phyloP scores from a whole-genome alignment of 805 yeast genomes.

The Blastobotrys robertii region DNA sequence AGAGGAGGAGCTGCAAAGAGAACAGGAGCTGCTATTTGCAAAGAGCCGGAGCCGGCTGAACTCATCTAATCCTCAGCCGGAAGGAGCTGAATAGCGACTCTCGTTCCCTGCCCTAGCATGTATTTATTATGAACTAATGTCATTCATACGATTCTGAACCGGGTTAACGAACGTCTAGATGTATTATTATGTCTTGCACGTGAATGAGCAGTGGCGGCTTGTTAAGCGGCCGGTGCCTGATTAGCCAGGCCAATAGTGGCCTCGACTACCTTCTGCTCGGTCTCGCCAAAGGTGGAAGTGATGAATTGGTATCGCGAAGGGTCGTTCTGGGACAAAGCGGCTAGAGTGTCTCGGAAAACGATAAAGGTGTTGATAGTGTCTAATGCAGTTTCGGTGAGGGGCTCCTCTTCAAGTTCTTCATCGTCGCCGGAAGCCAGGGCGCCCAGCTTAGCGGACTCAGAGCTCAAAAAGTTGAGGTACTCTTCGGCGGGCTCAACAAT shows the following conservation, averaged over 20 bases:
- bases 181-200: not conserved
- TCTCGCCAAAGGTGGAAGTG: conserved; percentile 31
- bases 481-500: conserved; percentile 31
- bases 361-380: conserved; percentile 67
- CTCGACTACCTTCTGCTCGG: conserved; percentile 29
- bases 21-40: conserved; percentile 85
- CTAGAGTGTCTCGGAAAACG: conserved; percentile 48
- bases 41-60: conserved; percentile 19
- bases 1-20: conserved; percentile 84
- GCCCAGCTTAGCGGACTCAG: conserved; percentile 32
- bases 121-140: not conserved
- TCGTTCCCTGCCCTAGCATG: not conserved
- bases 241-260: conserved; percentile 24
- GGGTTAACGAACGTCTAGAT: too few species aligned
- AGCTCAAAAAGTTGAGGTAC: conserved; percentile 39
- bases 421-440: conserved; percentile 31
- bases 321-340: conserved; percentile 40
- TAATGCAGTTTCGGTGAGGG: conserved; percentile 68
- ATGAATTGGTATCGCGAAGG: conserved; percentile 39
- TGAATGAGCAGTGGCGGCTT: not conserved
- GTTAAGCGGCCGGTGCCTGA: not conserved
- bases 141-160: not conserved
- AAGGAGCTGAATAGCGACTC: not conserved
- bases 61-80: not conserved
- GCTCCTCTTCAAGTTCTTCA: conserved; percentile 75